Evolutionary conservation across 1,139 yeast species (phyloP), one percentile per base, ranked within the genome.

Genomic region (Groenewaldozyma auringiensis): DNA sequence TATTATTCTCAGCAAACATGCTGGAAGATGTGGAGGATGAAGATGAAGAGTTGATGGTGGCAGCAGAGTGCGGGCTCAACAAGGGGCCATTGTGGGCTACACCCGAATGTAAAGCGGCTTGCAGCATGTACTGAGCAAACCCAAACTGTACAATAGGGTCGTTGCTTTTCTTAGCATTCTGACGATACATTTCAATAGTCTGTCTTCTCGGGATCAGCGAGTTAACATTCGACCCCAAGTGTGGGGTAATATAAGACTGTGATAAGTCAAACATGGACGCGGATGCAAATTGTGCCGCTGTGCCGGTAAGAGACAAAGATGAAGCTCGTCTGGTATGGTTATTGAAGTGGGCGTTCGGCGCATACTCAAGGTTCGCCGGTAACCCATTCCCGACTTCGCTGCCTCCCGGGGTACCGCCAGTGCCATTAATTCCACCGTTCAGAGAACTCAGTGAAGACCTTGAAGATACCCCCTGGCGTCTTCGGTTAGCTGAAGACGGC

Each of bases 111-210:
- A 86, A 70, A 1, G 94, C 95, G 1, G 94, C 84, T 63, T 86
- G 94, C 45, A 87, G 69, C 83, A 85, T 82, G 62, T 84, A 86
- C 65, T 88, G 95, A 1, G 96, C 96, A 61, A 86, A 88, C 59
- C 87, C 92, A 64, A 87, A 87, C 57, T 88, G 76, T 17, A 86
- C 83, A 21, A 77, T 79, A 1, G 96, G 95, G 60, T 89, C 96
- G 58, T 81, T 82, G 14, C 89, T 78, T 58, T 81, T 84, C 59
- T 82, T 83, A 18, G 95, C 95, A 59, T 86, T 89, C 56, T 83
- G 76, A 46, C 94, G 75, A 67, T 89, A 89, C 69, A 87, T 72
- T 55, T 89, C 96, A 51, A 92, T 79, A 6, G 96, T 87, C 61
- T 84, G 81, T 64, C 85, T 79, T 52, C 95, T 73, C 11, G 96